phyloP scores from a whole-genome alignment of 2,329 filamentous ascomycete genomes.

The Neoarthrinium moseri region DNA sequence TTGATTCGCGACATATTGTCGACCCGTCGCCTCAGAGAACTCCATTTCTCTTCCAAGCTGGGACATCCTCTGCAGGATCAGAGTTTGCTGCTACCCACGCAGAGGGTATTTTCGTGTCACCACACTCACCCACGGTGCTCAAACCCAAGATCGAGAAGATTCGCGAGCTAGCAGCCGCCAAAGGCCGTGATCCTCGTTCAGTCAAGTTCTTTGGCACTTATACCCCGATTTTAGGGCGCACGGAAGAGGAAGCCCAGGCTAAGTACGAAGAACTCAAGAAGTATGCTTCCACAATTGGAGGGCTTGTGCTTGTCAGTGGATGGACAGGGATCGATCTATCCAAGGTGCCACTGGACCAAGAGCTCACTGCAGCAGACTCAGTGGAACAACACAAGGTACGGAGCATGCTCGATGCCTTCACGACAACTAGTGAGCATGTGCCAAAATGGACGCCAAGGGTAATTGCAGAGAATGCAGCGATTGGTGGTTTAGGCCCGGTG shows the following conservation, averaged over 20 bases:
- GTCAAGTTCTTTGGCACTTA: constrained; percentile 56
- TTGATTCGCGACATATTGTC: constrained; percentile 44
- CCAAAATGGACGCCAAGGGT: constrained; percentile 43
- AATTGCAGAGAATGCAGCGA: constrained; percentile 37
- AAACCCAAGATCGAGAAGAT: constrained; percentile 51
- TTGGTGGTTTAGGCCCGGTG: constrained; percentile 32
- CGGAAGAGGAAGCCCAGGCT: constrained; percentile 49
- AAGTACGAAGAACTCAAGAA: constrained; percentile 51
- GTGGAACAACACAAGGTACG: constrained; percentile 50
- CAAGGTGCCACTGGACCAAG: constrained; percentile 55
- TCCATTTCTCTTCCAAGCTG: constrained; percentile 58
- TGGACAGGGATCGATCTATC: constrained; percentile 62
- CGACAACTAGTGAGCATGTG: constrained; percentile 42
- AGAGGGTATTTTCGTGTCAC: constrained; percentile 58
- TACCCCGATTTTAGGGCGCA: constrained; percentile 47
- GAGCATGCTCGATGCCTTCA: constrained; percentile 47
- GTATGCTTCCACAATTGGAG: constrained; percentile 52
- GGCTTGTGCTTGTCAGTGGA: constrained; percentile 53
- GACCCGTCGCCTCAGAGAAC: constrained; percentile 57
- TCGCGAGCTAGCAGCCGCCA: constrained; percentile 44
- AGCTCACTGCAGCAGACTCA: constrained; percentile 53
- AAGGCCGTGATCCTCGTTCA: constrained; percentile 53
- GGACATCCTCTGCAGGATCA: constrained; percentile 55
- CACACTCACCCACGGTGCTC: constrained; percentile 48
- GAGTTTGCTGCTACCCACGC: constrained; percentile 56